A percentile compares a stretch with the other conserved stretches of the same genome.
Conservation (phyloP, 306 rosid species). For the Potentilla sterilis region DNA sequence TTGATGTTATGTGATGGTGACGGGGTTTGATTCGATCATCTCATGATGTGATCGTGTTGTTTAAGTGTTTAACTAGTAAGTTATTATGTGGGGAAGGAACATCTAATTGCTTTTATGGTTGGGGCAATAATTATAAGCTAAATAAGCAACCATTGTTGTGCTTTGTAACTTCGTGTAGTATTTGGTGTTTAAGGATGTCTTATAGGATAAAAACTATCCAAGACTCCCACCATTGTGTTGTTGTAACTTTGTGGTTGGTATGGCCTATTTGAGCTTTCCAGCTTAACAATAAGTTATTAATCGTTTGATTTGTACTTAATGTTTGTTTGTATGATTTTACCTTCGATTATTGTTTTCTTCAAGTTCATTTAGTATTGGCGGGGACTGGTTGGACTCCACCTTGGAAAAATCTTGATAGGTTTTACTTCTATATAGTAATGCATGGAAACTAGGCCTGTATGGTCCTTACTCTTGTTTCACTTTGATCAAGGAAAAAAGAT, state of each 20-base stretch:
- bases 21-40: conserved; percentile 2
- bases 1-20: conserved; percentile 17
- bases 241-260: conserved; percentile 7
- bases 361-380: background rate
- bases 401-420: background rate
- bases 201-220: conserved; percentile 10
- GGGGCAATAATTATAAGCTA: conserved; percentile 35
- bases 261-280: conserved; percentile 19
- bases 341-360: background rate
- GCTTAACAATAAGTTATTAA: conserved; percentile 23
- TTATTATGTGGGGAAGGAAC: conserved; percentile 27
- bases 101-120: conserved; percentile 41
- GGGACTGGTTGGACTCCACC: background rate
- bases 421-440: background rate
- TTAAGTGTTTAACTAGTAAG: conserved; percentile 8
- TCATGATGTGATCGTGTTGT: background rate
- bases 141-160: conserved; percentile 50
- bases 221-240: conserved; percentile 4
- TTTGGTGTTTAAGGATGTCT: conserved; percentile 1
- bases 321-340: conserved; percentile 1
- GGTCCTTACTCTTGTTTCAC: background rate
- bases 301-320: conserved; percentile 7
- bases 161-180: background rate
- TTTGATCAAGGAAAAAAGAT: background rate
- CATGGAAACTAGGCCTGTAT: background rate